Base-by-base conservation (phyloP, 306 rosid species). In the Vigna nakashimae region DNA sequence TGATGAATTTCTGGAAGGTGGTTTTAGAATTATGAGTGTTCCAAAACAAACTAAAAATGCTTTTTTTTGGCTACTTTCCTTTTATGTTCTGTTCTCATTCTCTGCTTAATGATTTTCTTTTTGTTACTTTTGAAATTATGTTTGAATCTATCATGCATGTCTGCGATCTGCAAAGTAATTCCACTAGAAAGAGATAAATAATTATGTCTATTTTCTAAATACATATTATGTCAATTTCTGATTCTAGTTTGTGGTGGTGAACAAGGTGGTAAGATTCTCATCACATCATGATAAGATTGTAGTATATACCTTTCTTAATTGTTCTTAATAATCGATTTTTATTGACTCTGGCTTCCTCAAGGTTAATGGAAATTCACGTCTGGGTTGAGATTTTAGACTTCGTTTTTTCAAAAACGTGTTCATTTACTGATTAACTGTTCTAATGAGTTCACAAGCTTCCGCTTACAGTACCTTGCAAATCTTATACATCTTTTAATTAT, bases 101-200 rank as follows among this genome's bases (percentile, higher is more conserved):
- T 22, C 45, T 14, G 53, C 43, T 75, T 52, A 40, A 51, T 30
- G 65, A 50, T 60, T 15, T 10, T 17, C 2, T 59, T 11, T 16
- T 40, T 9, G 4, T 42, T 42, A 3, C 26, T 66, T 65, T 57
- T 10, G 2, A 24, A 4, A 57, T 80, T 82, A 15, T 60, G 82
- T 76, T 62, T 34, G 30, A 70, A 56, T 79, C 69, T 26, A 12
- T 50, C 64, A 57, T 72, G 77, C 69, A 51, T 70, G 77, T 50
- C 56, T 70, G 26, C 38, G 83, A 78, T 69, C 83, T 63, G 84
- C 64, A 82, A 42, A 79, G 64, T 53, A 38, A 38, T 74, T 82
- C 63, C 73, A 48, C 60, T 48, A 38, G 2, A 75, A 36, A 24
- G 9, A 32, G 9, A 15, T 24, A 63, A n/a, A 16, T n/a, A 71